Base-by-base conservation (phyloP, 495 filamentous ascomycete genomes). In the Neurospora sp. region DNA sequence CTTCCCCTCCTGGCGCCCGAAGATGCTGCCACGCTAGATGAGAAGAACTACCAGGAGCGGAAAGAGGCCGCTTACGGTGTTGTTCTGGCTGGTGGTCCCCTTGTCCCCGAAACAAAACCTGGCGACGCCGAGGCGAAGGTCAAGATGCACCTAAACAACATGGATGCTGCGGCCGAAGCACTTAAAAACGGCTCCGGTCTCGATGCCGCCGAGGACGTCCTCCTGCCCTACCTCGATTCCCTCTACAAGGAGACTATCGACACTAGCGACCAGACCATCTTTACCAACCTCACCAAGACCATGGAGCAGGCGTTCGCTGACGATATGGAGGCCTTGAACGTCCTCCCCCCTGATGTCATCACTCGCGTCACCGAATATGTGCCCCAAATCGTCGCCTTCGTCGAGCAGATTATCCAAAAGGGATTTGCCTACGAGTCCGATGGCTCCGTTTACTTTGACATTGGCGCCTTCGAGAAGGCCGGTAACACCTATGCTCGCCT, bases 361-460 rank as follows among this genome's bases (percentile, higher is more conserved):
- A 98, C 94, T 1, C 85, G 95, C 45, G 96, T 98, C 8, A 97
- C 93, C 4, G 93, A 97, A 76, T 98, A 94, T 71, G 92, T 93
- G 10, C 87, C 88, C 1, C 89, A 97, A 80, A 97, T 98, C 74
- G 92, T 83, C 68, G 74, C 73, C 18, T 86, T 86, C 39, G 92
- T 97, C 6, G 86, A 93, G 75, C 86, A 85, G 71, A 90, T 99
- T 59, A 86, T 97, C 14, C 77, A 89, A n/a, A 96, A 97, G 76
- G 90, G 90, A 0, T 98, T 93, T 75, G 96, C 90, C 5, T 99
- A 99, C 77, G 92, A 93, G 47, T 83, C 89, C 3, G 91, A 96
- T 73, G 93, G 93, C 0, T 96, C 92, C 0, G 94, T 99, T 3
- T 99, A 98, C 81, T 98, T 98, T 72, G 95, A 98, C 75, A 98